Percentiles rank a stretch among this genome's conserved stretches.
These are phyloP conservation scores for Craspedostauros australis DNA, from an alignment of 108 stramenopile species.

Conservation along the genomic window DNA sequence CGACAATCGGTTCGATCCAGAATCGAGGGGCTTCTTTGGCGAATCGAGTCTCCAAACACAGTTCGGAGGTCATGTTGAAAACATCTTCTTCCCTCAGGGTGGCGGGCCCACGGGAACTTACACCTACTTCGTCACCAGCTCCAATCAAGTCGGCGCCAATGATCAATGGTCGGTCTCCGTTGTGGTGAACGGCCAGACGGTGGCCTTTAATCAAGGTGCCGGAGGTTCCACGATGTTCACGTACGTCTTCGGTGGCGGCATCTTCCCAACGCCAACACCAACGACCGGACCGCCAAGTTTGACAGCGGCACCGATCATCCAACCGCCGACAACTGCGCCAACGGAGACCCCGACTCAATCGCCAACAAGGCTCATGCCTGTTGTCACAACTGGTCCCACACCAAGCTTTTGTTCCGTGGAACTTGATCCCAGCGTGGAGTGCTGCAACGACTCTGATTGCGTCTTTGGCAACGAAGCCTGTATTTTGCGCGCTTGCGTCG, in stretches of 20 bases:
- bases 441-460: neutral
- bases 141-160: neutral
- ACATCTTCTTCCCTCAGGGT: conserved; percentile 11
- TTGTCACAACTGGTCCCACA: no score
- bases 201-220: conserved; percentile 1
- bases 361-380: no score
- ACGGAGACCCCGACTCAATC: neutral
- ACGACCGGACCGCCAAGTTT: no score
- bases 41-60: conserved; percentile 11
- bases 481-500: conserved; percentile 11
- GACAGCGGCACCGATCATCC: no score
- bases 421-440: neutral
- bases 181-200: conserved; percentile 2
- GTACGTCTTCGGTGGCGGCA: conserved; percentile 2
- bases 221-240: conserved; percentile 4
- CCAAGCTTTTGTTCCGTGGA: no score
- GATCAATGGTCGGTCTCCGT: conserved; percentile 9
- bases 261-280: no score
- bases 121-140: conserved; percentile 9
- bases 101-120: conserved; percentile 13
- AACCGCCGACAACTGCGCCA: neutral
- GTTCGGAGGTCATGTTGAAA: conserved; percentile 12
- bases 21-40: conserved; percentile 3
- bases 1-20: neutral
- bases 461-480: neutral